Conservation (phyloP, 2,329 filamentous ascomycete species). For the Penicillium palitans region DNA sequence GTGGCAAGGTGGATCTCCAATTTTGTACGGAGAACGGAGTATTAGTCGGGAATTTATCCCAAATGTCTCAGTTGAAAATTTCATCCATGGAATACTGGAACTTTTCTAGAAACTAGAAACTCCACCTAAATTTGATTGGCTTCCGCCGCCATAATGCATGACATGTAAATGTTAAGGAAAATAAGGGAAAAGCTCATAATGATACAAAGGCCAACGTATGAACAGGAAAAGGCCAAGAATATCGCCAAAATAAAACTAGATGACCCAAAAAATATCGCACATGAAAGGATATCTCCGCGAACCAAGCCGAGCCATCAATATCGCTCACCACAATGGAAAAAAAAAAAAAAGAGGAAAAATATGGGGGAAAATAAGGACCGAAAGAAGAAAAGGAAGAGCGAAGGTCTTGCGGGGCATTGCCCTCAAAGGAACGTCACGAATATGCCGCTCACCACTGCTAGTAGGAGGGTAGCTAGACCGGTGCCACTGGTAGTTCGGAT, state of each 20-base stretch:
- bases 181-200: background rate
- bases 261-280: background rate
- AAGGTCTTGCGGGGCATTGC: background rate
- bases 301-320: background rate
- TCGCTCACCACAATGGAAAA: background rate
- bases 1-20: background rate
- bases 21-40: background rate
- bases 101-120: conserved; percentile 1
- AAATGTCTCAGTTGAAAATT: background rate
- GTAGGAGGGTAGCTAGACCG: background rate
- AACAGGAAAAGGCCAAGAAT: background rate
- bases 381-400: too few species aligned
- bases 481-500: background rate
- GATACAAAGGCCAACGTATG: background rate
- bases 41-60: background rate
- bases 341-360: background rate
- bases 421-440: conserved; percentile 1
- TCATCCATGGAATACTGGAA: background rate
- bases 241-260: conserved; percentile 8
- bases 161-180: background rate
- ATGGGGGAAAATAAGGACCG: background rate
- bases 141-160: background rate
- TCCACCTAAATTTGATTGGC: background rate
- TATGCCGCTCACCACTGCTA: background rate
- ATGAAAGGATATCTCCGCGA: conserved; percentile 13